These are phyloP conservation scores for Aspergillus nanangensis DNA, from an alignment of 495 filamentous ascomycete genomes.

Conservation along the genomic window DNA sequence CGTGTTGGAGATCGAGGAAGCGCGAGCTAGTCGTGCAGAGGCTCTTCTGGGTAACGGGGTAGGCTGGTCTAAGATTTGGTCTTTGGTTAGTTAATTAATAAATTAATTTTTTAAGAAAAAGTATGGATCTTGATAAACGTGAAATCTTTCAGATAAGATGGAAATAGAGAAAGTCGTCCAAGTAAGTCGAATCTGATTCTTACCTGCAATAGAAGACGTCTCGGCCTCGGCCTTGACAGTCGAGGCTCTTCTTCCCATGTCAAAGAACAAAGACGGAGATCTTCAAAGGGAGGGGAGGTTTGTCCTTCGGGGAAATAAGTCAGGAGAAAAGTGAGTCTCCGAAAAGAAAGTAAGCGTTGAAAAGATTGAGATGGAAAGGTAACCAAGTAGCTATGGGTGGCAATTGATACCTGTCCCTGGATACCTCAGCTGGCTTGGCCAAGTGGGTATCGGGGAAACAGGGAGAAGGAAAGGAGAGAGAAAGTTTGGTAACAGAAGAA, in stretches of 20 bases:
- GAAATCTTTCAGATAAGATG: no score
- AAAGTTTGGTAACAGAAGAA: constrained; percentile 8
- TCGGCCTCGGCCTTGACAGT: no score
- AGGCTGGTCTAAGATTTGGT: constrained; percentile 3
- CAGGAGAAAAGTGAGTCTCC: neutral
- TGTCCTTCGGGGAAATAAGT: neutral
- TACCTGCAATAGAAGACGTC: constrained; percentile 10
- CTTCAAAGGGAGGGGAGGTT: neutral
- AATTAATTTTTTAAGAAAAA: no score
- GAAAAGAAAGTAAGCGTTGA: neutral
- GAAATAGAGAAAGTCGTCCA: no score
- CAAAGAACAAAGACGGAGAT: neutral
- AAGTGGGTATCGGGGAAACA: neutral
- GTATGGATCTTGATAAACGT: no score
- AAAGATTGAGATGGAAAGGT: neutral
- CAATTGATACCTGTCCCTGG: neutral
- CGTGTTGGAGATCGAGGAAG: no score
- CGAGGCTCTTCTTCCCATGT: constrained; percentile 15
- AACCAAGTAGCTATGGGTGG: neutral
- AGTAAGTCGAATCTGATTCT: constrained; percentile 3
- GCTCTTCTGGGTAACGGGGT: constrained; percentile 15
- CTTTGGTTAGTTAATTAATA: no score
- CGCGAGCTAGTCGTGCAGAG: constrained; percentile 22
- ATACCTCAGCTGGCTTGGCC: neutral
- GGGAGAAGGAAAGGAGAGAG: neutral